Conservation (phyloP, 1,284 basidiomycete genomes). For the Porogramme epimiltina region DNA sequence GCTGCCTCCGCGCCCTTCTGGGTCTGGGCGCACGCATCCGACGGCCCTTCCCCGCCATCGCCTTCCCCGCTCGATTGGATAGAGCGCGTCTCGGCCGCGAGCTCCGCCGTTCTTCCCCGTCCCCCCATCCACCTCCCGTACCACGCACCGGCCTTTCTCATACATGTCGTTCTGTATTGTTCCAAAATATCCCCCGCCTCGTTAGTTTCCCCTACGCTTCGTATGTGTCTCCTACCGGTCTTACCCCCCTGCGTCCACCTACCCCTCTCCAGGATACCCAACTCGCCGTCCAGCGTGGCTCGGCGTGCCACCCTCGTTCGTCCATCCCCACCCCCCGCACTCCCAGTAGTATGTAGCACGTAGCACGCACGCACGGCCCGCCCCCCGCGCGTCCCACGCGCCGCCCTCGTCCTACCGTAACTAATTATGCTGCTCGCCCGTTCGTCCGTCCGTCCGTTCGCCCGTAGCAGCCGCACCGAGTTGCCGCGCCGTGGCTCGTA, state of each 20-base stretch:
- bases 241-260: neutral
- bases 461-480: no score
- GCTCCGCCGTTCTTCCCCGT: neutral
- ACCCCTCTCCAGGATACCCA: constrained; percentile 3
- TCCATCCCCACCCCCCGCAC: neutral
- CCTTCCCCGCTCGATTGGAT: no score
- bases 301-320: constrained; percentile 17
- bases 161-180: neutral
- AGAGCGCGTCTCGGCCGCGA: no score
- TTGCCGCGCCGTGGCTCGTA: no score
- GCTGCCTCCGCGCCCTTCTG: no score
- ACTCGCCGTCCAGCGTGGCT: constrained; percentile 25
- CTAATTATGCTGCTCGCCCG: no score
- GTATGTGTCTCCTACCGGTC: neutral
- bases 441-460: no score
- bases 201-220: neutral
- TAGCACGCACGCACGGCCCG: no score
- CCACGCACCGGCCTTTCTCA: neutral
- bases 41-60: neutral
- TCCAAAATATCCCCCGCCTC: neutral
- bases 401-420: no score
- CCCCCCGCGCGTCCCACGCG: no score
- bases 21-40: neutral
- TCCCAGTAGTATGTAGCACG: no score
- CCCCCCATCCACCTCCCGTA: neutral